Evolutionary conservation across 139 green algal genomes (phyloP).

Genomic region (Chloropicon primus): DNA sequence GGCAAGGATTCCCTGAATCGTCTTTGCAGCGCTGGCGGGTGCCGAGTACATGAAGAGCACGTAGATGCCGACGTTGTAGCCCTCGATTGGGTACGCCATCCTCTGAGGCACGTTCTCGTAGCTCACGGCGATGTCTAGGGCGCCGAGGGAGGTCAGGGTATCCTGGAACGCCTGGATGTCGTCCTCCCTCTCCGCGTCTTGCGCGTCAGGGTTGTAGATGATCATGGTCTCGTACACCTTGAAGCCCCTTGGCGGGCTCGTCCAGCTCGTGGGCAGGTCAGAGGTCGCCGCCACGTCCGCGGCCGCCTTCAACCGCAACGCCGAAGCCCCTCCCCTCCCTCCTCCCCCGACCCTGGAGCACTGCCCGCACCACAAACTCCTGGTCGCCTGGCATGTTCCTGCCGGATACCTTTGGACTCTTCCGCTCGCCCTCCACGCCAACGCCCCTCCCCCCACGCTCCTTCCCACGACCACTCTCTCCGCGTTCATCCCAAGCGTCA

Average conservation of each 20-base stretch:
- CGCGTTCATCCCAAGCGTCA: no score
- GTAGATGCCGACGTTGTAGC: neutral
- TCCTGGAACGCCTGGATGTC: neutral
- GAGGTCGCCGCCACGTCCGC: neutral
- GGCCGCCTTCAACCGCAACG: neutral
- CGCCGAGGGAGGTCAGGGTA: neutral
- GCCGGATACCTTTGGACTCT: no score
- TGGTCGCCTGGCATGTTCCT: no score
- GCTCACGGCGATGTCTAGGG: neutral
- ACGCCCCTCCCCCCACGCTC: no score
- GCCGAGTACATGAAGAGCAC: neutral
- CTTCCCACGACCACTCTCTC: no score
- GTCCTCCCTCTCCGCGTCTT: neutral
- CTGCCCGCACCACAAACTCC: no score
- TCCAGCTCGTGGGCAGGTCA: neutral
- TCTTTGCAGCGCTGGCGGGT: neutral
- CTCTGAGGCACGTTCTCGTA: neutral
- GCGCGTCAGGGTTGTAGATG: neutral
- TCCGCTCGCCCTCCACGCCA: no score
- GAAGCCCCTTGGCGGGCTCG: neutral
- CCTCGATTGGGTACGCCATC: neutral
- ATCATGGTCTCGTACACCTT: neutral
- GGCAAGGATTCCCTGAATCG: neutral
- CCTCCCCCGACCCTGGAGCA: no score
- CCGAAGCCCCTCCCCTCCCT: no score